Evolutionary conservation across 345 rosid species (phyloP).

Genomic region (Theobroma cacao): DNA sequence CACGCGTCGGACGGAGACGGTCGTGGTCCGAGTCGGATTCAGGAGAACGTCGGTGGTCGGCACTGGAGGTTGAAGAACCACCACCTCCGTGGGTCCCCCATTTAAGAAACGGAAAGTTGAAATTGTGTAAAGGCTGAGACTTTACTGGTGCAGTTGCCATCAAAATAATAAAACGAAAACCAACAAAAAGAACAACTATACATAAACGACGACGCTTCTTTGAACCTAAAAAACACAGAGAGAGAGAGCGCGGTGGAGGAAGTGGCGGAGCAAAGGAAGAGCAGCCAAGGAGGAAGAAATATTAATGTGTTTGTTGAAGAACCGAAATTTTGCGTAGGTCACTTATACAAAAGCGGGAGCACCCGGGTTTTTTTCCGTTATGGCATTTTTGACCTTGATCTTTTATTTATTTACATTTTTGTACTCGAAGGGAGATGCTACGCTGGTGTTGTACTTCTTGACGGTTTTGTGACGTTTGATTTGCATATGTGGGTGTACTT

Average conservation of each 20-base stretch:
- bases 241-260: neutral
- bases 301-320: slow-evolving; percentile 5
- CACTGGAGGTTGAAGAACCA: slow-evolving; percentile 12
- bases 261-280: slow-evolving; percentile 2
- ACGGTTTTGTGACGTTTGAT: neutral
- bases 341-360: slow-evolving; percentile 9
- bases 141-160: slow-evolving; percentile 65
- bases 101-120: slow-evolving; percentile 51
- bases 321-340: neutral
- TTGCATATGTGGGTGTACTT: neutral
- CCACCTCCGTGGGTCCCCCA: slow-evolving; percentile 42
- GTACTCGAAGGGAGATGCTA: neutral
- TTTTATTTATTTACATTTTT: neutral
- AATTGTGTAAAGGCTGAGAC: slow-evolving; percentile 75
- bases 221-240: neutral
- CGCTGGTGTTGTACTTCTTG: neutral
- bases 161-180: neutral
- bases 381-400: neutral
- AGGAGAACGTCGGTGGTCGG: slow-evolving; percentile 14
- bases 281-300: neutral
- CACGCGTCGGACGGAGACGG: slow-evolving; percentile 32
- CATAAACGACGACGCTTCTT: neutral
- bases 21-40: slow-evolving; percentile 33
- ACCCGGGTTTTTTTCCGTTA: neutral
- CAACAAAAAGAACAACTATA: neutral